phyloP scores from a whole-genome alignment of 768 basidiomycete species.

The Psilocybe cyanescens region DNA sequence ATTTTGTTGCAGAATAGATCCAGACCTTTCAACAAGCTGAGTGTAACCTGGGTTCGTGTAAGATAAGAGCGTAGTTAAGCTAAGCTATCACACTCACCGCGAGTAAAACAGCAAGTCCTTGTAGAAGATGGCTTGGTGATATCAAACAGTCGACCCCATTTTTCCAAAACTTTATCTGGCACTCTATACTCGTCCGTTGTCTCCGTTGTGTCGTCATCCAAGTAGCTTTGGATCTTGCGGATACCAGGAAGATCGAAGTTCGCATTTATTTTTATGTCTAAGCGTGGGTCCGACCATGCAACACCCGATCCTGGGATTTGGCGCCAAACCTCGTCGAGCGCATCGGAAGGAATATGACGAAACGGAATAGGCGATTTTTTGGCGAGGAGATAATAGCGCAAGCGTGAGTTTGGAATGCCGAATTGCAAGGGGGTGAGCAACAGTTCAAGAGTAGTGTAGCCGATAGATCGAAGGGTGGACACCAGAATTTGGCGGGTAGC shows the following conservation, averaged over 20 bases:
- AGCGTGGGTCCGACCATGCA: constrained; percentile 46
- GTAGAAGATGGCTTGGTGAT: constrained; percentile 67
- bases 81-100: constrained; percentile 46
- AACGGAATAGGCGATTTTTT: constrained; percentile 49
- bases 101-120: constrained; percentile 80
- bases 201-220: constrained; percentile 34
- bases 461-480: constrained; percentile 51
- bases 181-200: constrained; percentile 39
- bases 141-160: constrained; percentile 83
- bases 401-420: constrained; percentile 80
- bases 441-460: constrained; percentile 64
- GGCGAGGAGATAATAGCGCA: constrained; percentile 81
- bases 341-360: constrained; percentile 19
- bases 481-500: constrained; percentile 62
- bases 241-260: constrained; percentile 4
- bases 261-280: constrained; percentile 8
- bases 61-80: not conserved
- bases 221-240: constrained; percentile 38
- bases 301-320: constrained; percentile 52
- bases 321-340: constrained; percentile 40
- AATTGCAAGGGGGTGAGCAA: constrained; percentile 79
- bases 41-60: constrained; percentile 62
- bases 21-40: constrained; percentile 74
- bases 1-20: constrained; percentile 77
- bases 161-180: constrained; percentile 64